Evolutionary conservation across 179 eudicot species (phyloP), one percentile per base, ranked within the genome.

Genomic region (Heliamphora pulchella): DNA sequence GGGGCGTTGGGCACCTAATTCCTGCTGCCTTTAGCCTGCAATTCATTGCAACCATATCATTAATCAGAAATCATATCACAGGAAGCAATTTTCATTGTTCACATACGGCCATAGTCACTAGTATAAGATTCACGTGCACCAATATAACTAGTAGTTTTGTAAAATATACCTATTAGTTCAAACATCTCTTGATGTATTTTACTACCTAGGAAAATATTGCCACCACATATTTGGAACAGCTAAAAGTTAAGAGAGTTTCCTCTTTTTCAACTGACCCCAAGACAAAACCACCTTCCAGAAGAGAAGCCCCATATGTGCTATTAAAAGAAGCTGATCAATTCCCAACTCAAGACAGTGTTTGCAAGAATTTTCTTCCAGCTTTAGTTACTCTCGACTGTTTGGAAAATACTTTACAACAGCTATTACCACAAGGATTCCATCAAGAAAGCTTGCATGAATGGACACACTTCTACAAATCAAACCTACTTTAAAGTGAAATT

Each of bases 21-120:
- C 98, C 98, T 18, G 95, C 96, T 41, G 95, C 94, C 86, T 86
- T 92, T 81, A 93, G 84, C 88, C 98, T 95, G 93, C 83, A 87
- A 47, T 80, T 64, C 58, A 73, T 58, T 50, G 57, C n/a, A 68
- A 83, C 58, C 50, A 79, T 18, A 75, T 4, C 78, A 71, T 10
- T 14, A 22, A 55, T 47, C 31, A 58, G 72, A 77, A 55, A 66
- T 39, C 58, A 11, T 53, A 76, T 50, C 18, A 78, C 0, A 9
- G 10, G 3, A 63, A 78, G 61, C 66, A 66, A 20, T 3, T 62
- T 44, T 44, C 9, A 48, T 1, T 48, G 22, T 65, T 18, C 47
- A 5, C 5, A 65, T 67, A 48, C 3, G 47, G 6, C 41, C 5
- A 50, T 72, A 18, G 50, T 14, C 31, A 31, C 31, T 31, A 31